phyloP scores from a whole-genome alignment of 2,329 filamentous ascomycete genomes.

The Sclerotinia trifoliorum region DNA sequence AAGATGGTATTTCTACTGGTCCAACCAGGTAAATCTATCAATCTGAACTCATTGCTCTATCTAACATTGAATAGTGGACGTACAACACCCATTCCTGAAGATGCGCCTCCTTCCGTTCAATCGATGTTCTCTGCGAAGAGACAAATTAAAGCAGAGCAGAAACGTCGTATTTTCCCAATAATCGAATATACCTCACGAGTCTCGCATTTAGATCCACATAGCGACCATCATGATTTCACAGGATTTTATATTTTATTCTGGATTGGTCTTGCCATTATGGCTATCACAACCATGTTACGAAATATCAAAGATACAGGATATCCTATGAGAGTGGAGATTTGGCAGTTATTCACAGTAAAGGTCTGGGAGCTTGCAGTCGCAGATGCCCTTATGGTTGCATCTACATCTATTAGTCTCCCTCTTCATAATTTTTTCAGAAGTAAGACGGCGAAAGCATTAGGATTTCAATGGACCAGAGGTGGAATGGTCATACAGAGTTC shows the following conservation, averaged over 20 bases:
- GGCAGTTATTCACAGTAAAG: conserved; percentile 83
- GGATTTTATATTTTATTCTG: conserved; percentile 99
- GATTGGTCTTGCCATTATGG: conserved; percentile 96
- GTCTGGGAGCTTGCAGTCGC: conserved; percentile 81
- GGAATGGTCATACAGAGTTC: conserved; percentile 83
- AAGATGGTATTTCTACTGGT: conserved; percentile 32
- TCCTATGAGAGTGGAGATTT: conserved; percentile 81
- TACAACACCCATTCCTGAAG: conserved; percentile 79
- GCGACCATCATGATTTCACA: conserved; percentile 90
- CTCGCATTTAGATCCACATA: conserved; percentile 91
- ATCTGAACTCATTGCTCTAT: background rate
- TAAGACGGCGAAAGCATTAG: conserved; percentile 48
- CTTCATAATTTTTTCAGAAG: conserved; percentile 67
- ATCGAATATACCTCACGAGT: conserved; percentile 88
- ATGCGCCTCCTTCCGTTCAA: conserved; percentile 90
- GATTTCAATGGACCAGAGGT: conserved; percentile 69
- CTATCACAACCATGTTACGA: conserved; percentile 86
- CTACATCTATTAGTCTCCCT: conserved; percentile 68
- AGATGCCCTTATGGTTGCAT: conserved; percentile 81
- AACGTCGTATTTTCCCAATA: conserved; percentile 84
- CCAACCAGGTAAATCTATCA: background rate
- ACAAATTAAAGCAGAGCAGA: conserved; percentile 76
- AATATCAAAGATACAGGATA: conserved; percentile 93
- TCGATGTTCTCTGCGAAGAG: conserved; percentile 83
- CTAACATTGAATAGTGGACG: conserved; percentile 58